Percentiles rank a stretch among this genome's conserved stretches.
phyloP scores from a whole-genome alignment of 148 eudicot species.

The Suaeda aralocaspica region DNA sequence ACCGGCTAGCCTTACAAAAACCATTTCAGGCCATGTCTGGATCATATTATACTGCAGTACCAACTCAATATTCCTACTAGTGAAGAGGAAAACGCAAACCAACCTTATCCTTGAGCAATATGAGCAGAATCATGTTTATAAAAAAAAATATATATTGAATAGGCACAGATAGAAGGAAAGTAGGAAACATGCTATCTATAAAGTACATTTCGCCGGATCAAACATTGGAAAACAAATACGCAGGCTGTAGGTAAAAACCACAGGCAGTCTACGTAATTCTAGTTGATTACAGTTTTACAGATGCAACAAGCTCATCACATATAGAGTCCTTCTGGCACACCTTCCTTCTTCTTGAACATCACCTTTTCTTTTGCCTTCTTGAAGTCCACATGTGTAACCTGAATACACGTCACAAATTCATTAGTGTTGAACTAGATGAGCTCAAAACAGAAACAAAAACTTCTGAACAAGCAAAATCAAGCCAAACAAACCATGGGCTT shows the following conservation, averaged over 20 bases:
- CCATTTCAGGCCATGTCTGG: too few relatives aligned
- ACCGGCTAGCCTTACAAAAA: too few relatives aligned
- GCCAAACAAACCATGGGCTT: neutral
- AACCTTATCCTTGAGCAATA: too few relatives aligned
- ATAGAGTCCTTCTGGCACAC: conserved; percentile 65
- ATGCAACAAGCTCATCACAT: conserved; percentile 32
- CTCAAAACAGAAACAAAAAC: neutral
- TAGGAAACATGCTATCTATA: neutral
- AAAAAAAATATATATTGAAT: too few relatives aligned
- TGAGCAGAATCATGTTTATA: neutral
- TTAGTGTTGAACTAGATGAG: neutral
- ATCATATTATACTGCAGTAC: too few relatives aligned
- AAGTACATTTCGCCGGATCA: neutral
- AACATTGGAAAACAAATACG: neutral
- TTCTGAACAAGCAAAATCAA: too few relatives aligned
- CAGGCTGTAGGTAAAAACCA: neutral
- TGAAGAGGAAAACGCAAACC: neutral
- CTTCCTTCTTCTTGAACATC: conserved; percentile 72
- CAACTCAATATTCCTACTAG: too few relatives aligned
- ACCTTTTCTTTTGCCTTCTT: conserved; percentile 69
- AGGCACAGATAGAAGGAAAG: neutral
- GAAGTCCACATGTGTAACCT: conserved; percentile 59
- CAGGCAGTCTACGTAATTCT: neutral
- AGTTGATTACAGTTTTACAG: neutral
- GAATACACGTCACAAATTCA: conserved; percentile 7